Base-by-base conservation (phyloP, 768 basidiomycete species). In the Fomitopsis pulvina region DNA sequence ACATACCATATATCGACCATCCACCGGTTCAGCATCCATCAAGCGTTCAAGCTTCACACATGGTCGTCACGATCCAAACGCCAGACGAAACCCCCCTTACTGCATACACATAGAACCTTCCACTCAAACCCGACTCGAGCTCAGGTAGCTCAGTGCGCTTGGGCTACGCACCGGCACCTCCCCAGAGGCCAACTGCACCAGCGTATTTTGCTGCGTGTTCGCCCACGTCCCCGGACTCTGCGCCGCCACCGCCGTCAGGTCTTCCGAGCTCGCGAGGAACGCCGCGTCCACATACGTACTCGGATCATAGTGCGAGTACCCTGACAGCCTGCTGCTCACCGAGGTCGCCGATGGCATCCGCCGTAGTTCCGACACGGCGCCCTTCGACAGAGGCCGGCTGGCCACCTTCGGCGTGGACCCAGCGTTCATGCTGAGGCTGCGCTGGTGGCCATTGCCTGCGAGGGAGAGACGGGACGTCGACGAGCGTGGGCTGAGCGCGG, bases 341-440 rank as follows among this genome's bases (percentile, higher is more conserved):
- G 60, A 59, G 30, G 50, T 52, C 34, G 54, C 55, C 2, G 62
- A 64, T 9, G 62, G 56, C 26, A 55, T 28, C 10, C 57, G 60
- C 24, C 55, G 50, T 4, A 62, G 50, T 28, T 47, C 34, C 20
- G 49, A 42, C 29, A 51, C 45, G 25, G 42, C 40, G 32, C 32
- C 42, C 11, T 30, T 48, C 9, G 59, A 60, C 10, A 64, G 55
- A 18, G 57, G 58, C 6, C 58, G 59, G 5, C 48, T 34, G 14
- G 53, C n/a, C 47, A 41, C 47, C 12, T 53, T 54, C 11, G 63
- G 64, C 8, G 64, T 66, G 27, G 54, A 57, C 20, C 61, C 63
- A 14, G 64, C 64, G 53, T 63, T 55, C 41, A 63, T 28, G 54
- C 64, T 63, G n/a, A 62, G 49, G 53, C 58, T 61, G 21, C 60